Evolutionary conservation across 768 basidiomycete species (phyloP), one percentile per base, ranked within the genome.

Genomic region (Phylloporus arenicola): DNA sequence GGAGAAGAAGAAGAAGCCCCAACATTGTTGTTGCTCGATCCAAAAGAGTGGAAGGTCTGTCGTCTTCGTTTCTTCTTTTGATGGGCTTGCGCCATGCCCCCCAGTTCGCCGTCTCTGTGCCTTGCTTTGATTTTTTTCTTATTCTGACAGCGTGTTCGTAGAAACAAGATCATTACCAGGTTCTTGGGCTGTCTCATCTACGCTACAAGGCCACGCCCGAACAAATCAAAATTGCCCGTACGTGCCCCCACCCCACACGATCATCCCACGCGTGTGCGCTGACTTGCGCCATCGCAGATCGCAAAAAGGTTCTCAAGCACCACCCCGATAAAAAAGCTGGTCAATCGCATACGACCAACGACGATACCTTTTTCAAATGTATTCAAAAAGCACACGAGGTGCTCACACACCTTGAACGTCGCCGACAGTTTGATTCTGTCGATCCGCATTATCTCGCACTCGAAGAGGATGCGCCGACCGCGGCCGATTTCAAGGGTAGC

Each of bases 351-450:
- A 88, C 89, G 60, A 85, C 90, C 51, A 95, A 98, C 74, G 94
- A 97, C 69, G 95, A 99, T 61, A 85, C 84, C 0, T 98, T 99
- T 78, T 99, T 99, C 88, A 99, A 99, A 72, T 99, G 96, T 68
- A 98, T 99, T 58, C 86, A 90, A 73, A 99, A 99, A 71, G 95
- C 95, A n/a, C 81, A 88, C 71, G 96, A 99, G 59, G 85, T 92
- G 37, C 84, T 99, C 50, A 86, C 84, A 40, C 79, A 95, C 70
- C 64, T 82, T 19, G 92, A 97, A 64, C 84, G 84, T 61, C 83
- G 92, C 50, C 84, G 90, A 42, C 93, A 97, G 68, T 99, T 95
- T 72, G 96, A 99, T 71, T 94, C 92, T 3, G 91, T 96, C 48
- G 95, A 99, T 70, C 88, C 87, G 31, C 67, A 77, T 49, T 86